phyloP scores from a whole-genome alignment of 768 basidiomycete species.

The Russula earlei region DNA sequence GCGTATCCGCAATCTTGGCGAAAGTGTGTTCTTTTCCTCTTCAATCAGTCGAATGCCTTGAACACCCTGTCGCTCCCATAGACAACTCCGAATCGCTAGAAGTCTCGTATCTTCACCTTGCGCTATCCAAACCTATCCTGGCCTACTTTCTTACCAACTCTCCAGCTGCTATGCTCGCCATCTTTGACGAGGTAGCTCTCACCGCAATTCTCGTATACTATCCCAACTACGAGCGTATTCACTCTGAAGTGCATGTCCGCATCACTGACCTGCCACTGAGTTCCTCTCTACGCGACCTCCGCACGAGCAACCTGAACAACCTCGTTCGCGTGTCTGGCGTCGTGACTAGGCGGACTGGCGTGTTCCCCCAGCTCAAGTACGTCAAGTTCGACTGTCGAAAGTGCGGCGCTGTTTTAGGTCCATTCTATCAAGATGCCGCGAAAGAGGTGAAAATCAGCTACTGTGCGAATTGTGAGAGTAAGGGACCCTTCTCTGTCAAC shows the following conservation, averaged over 20 bases:
- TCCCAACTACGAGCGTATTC: constrained; percentile 92
- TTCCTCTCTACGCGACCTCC: constrained; percentile 86
- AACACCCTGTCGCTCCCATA: constrained; percentile 27
- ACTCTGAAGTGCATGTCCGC: constrained; percentile 95
- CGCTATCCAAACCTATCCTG: constrained; percentile 84
- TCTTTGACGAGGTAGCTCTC: constrained; percentile 93
- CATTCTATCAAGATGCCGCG: constrained; percentile 95
- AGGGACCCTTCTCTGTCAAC: constrained; percentile 93
- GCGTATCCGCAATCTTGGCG: constrained; percentile 86
- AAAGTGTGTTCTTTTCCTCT: constrained; percentile 49
- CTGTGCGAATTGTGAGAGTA: constrained; percentile 89
- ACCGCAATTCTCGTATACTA: constrained; percentile 93
- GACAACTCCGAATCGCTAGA: constrained; percentile 97
- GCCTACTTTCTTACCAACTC: constrained; percentile 97
- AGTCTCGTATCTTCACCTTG: constrained; percentile 93
- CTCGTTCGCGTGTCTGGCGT: constrained; percentile 94
- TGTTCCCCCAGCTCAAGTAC: constrained; percentile 99
- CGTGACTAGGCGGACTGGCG: constrained; percentile 89
- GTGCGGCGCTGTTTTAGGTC: constrained; percentile 88
- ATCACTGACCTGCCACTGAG: constrained; percentile 89
- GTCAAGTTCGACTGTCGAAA: constrained; percentile 98
- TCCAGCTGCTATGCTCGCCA: constrained; percentile 83
- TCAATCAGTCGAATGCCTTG: neutral
- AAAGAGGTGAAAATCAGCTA: constrained; percentile 91
- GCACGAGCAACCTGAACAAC: constrained; percentile 86